A percentile compares a stretch with the other conserved stretches of the same genome.
phyloP scores from a whole-genome alignment of 768 basidiomycete genomes.

The Lentinula aciculospora region DNA sequence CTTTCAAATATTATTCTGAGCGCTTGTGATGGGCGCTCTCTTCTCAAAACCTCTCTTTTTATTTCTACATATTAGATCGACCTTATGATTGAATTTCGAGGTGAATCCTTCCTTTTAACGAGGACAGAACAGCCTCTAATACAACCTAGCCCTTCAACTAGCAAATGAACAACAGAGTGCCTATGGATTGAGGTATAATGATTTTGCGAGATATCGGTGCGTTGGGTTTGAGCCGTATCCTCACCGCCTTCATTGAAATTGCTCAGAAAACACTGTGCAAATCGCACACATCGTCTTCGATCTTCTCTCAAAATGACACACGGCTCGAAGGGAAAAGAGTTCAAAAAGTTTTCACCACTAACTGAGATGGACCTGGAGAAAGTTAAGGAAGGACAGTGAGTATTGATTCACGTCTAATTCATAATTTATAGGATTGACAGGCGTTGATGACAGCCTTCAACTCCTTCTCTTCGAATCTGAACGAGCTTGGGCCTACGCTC shows the following conservation, averaged over 20 bases:
- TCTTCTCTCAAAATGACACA: slow-evolving; percentile 82
- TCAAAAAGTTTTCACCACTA: slow-evolving; percentile 74
- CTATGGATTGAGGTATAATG: slow-evolving; percentile 89
- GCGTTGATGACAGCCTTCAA: slow-evolving; percentile 51
- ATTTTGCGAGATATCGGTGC: slow-evolving; percentile 81
- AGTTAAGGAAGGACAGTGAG: slow-evolving; percentile 80
- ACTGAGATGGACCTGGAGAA: slow-evolving; percentile 42
- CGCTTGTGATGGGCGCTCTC: too few species aligned
- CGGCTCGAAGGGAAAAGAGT: slow-evolving; percentile 67
- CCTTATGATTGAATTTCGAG: neutral
- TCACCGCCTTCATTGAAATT: too few species aligned
- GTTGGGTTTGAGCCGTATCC: neutral
- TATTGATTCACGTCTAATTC: slow-evolving; percentile 25
- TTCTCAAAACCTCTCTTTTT: too few species aligned
- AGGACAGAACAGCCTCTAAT: neutral
- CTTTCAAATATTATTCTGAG: too few species aligned
- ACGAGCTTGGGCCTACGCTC: slow-evolving; percentile 87
- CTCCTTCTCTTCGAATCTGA: slow-evolving; percentile 87
- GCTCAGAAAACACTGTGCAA: slow-evolving; percentile 82
- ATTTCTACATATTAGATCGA: too few species aligned
- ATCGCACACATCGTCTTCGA: slow-evolving; percentile 83
- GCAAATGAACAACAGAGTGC: slow-evolving; percentile 86
- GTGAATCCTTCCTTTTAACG: neutral
- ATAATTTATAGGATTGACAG: slow-evolving; percentile 4
- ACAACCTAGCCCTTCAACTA: slow-evolving; percentile 63